Evolutionary conservation across 805 yeast genomes (phyloP).

Genomic region (Zygotorulaspora chibaensis): DNA sequence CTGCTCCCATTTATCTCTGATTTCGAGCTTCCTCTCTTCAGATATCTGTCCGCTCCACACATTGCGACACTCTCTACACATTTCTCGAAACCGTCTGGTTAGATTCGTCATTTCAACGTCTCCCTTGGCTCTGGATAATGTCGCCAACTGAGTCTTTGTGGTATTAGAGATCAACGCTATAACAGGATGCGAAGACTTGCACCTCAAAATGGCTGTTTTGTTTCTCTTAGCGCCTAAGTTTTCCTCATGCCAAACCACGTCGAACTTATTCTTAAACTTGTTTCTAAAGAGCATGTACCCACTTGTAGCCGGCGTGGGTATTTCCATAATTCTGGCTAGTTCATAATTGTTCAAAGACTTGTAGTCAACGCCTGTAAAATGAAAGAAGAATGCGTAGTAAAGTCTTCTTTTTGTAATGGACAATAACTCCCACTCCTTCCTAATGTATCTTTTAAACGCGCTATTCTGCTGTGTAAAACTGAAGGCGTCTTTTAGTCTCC

Average conservation of each 20-base stretch:
- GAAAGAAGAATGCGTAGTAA: conserved; percentile 24
- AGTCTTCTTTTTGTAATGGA: conserved; percentile 21
- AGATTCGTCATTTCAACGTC: conserved; percentile 7
- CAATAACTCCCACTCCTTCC: conserved; percentile 25
- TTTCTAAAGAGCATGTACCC: conserved; percentile 27
- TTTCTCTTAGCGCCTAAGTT: conserved; percentile 3
- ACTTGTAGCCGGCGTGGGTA: conserved; percentile 23
- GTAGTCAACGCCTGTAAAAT: conserved; percentile 15
- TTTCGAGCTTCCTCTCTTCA: conserved; percentile 15
- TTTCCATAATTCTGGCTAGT: conserved; percentile 22
- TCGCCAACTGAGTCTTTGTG: neutral
- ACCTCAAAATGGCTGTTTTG: neutral
- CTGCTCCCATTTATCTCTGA: conserved; percentile 15
- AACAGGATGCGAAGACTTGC: conserved; percentile 1
- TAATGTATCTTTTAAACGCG: conserved; percentile 17
- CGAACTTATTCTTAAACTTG: conserved; percentile 20
- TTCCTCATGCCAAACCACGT: conserved; percentile 18
- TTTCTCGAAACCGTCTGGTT: conserved; percentile 19
- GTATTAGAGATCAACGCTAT: neutral
- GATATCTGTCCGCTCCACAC: conserved; percentile 23
- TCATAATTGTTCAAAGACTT: conserved; percentile 17
- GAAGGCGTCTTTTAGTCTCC: conserved; percentile 3
- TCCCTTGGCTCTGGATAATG: neutral
- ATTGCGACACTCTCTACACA: conserved; percentile 27
- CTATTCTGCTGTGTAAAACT: conserved; percentile 11